Conservation (phyloP, 106 monocot genomes). For the Apostasia shenzhenica region DNA sequence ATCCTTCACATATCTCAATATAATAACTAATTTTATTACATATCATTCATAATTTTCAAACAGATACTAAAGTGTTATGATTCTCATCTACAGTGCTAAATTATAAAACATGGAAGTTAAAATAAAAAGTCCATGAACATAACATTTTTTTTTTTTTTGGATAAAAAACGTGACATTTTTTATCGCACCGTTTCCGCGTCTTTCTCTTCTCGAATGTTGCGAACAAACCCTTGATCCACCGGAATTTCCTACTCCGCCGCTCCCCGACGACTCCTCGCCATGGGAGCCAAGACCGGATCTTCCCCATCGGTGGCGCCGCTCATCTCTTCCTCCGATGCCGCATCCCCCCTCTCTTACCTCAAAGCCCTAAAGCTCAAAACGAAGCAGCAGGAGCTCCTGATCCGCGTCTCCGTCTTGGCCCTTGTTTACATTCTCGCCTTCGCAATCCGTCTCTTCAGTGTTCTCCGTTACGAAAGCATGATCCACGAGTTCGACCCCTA, state of each 20-base stretch:
- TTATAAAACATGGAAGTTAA: too few relatives aligned
- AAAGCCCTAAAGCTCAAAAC: slow-evolving; percentile 46
- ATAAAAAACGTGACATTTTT: too few relatives aligned
- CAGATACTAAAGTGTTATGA: too few relatives aligned
- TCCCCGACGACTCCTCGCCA: background rate
- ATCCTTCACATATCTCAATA: too few relatives aligned
- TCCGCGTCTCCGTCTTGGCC: slow-evolving; percentile 52
- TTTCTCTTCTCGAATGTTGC: too few relatives aligned
- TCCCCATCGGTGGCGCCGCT: slow-evolving; percentile 1
- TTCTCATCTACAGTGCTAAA: too few relatives aligned
- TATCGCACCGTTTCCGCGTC: too few relatives aligned
- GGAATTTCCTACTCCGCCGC: background rate
- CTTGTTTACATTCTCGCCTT: slow-evolving; percentile 80
- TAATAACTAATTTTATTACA: too few relatives aligned
- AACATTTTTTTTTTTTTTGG: too few relatives aligned
- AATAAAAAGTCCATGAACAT: too few relatives aligned
- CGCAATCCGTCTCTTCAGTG: slow-evolving; percentile 61
- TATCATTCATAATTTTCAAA: too few relatives aligned
- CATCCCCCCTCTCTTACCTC: slow-evolving; percentile 1
- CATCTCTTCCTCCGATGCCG: slow-evolving; percentile 1
- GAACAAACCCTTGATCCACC: background rate
- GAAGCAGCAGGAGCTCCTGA: slow-evolving; percentile 78
- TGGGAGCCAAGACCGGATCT: slow-evolving; percentile 16
- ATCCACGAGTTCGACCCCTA: slow-evolving; percentile 90
- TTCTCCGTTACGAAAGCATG: slow-evolving; percentile 79